A percentile compares a stretch with the other conserved stretches of the same genome.
phyloP scores from a whole-genome alignment of 176 grass and related monocot genomes.

The Carex cristatella region DNA sequence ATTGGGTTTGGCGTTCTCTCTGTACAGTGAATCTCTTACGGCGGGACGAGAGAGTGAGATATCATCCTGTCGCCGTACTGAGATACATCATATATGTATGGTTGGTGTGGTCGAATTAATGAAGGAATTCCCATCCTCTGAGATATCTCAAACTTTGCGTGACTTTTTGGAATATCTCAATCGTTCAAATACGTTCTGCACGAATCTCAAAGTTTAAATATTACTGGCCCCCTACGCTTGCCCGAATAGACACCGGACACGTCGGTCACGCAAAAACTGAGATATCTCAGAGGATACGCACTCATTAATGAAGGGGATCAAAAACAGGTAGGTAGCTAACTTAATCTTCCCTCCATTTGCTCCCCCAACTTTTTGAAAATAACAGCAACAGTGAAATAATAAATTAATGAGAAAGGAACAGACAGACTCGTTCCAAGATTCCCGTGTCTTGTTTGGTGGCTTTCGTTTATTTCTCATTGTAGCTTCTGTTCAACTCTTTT shows the following conservation, averaged over 20 bases:
- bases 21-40: neutral
- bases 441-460: neutral
- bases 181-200: too few relatives aligned
- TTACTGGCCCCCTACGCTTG: too few relatives aligned
- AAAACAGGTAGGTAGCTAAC: neutral
- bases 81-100: too few relatives aligned
- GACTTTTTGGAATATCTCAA: too few relatives aligned
- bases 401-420: constrained; percentile 6
- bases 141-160: too few relatives aligned
- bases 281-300: too few relatives aligned
- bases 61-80: too few relatives aligned
- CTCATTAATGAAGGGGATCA: neutral
- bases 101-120: constrained; percentile 4
- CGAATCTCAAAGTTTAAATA: too few relatives aligned
- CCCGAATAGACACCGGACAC: too few relatives aligned
- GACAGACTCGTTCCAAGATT: neutral
- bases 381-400: neutral
- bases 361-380: neutral
- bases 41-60: neutral
- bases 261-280: too few relatives aligned
- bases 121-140: neutral
- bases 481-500: neutral
- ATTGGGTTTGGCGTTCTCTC: neutral
- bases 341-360: constrained; percentile 5
- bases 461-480: neutral